These are phyloP conservation scores for Coemansia sp. DNA, from an alignment of 192 early-diverging fungal species.

Conservation along the genomic window DNA sequence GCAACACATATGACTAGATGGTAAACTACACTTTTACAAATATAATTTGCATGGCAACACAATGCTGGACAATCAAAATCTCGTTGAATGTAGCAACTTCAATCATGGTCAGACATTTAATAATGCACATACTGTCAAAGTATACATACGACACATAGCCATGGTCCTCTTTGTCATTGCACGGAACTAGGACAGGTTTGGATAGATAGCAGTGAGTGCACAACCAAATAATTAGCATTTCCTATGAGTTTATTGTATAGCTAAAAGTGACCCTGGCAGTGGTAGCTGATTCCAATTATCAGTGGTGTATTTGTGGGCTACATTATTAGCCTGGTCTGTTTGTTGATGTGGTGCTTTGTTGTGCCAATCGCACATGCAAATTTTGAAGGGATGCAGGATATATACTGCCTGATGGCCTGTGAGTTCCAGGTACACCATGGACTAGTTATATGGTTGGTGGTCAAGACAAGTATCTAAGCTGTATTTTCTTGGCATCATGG, in stretches of 20 bases:
- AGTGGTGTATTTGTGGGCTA: slow-evolving; percentile 44
- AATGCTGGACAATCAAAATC: slow-evolving; percentile 65
- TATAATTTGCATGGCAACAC: slow-evolving; percentile 63
- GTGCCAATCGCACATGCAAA: slow-evolving; percentile 29
- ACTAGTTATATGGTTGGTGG: background rate
- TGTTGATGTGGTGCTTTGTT: slow-evolving; percentile 36
- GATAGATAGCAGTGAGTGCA: slow-evolving; percentile 72
- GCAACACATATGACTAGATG: slow-evolving; percentile 9
- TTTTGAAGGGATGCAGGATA: slow-evolving; percentile 23
- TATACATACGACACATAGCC: slow-evolving; percentile 74
- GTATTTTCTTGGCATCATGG: no score
- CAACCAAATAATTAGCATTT: slow-evolving; percentile 31
- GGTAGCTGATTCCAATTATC: slow-evolving; percentile 47
- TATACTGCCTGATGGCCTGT: slow-evolving; percentile 7
- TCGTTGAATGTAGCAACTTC: slow-evolving; percentile 68
- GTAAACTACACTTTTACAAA: slow-evolving; percentile 62
- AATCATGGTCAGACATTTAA: slow-evolving; percentile 70
- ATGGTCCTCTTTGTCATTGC: slow-evolving; percentile 61
- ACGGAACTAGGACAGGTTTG: slow-evolving; percentile 77
- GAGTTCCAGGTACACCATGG: background rate
- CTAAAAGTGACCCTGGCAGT: slow-evolving; percentile 50
- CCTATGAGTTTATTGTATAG: no score
- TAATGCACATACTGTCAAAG: slow-evolving; percentile 61
- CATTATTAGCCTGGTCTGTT: slow-evolving; percentile 31
- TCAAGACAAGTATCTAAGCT: slow-evolving; percentile 2